A percentile compares a stretch with the other conserved stretches of the same genome.
Conservation (phyloP, 352 stramenopile species). For the Phytophthora uliginosa region DNA sequence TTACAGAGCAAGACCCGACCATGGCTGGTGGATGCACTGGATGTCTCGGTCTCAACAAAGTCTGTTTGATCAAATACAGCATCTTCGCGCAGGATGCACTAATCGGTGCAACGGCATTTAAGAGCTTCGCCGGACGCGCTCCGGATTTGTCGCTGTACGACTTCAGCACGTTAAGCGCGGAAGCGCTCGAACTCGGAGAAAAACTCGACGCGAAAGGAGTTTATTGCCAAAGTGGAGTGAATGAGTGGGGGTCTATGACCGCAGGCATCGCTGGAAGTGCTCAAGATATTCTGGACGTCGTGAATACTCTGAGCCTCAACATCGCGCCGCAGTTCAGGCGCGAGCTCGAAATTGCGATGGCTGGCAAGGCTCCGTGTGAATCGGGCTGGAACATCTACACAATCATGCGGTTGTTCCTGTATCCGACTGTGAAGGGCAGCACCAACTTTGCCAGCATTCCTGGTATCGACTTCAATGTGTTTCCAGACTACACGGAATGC, state of each 20-base stretch:
- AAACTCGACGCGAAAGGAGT: slow-evolving; percentile 26
- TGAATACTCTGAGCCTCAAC: slow-evolving; percentile 27
- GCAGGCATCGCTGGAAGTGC: slow-evolving; percentile 27
- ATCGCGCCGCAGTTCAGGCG: slow-evolving; percentile 30
- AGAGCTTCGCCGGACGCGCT: slow-evolving; percentile 28
- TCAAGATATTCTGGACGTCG: slow-evolving; percentile 31
- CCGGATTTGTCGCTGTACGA: slow-evolving; percentile 35
- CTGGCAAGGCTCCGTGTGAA: slow-evolving; percentile 24
- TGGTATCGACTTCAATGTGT: slow-evolving; percentile 39
- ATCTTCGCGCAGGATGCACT: slow-evolving; percentile 34
- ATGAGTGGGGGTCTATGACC: slow-evolving; percentile 38
- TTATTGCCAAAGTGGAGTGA: slow-evolving; percentile 37
- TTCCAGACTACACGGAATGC: slow-evolving; percentile 44
- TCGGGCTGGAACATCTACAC: slow-evolving; percentile 35
- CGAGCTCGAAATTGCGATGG: slow-evolving; percentile 30
- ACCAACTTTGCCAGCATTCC: slow-evolving; percentile 37
- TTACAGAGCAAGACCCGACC: slow-evolving; percentile 30
- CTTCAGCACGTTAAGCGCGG: slow-evolving; percentile 24
- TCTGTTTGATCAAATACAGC: slow-evolving; percentile 36
- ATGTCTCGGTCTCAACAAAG: slow-evolving; percentile 26
- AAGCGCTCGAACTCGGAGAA: slow-evolving; percentile 22
- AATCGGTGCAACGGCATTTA: slow-evolving; percentile 32
- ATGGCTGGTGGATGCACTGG: slow-evolving; percentile 35
- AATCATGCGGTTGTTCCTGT: slow-evolving; percentile 31
- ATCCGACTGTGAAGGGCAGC: slow-evolving; percentile 30